Conservation (phyloP, 352 stramenopile genomes). For the Globisporangium uncinulatum region DNA sequence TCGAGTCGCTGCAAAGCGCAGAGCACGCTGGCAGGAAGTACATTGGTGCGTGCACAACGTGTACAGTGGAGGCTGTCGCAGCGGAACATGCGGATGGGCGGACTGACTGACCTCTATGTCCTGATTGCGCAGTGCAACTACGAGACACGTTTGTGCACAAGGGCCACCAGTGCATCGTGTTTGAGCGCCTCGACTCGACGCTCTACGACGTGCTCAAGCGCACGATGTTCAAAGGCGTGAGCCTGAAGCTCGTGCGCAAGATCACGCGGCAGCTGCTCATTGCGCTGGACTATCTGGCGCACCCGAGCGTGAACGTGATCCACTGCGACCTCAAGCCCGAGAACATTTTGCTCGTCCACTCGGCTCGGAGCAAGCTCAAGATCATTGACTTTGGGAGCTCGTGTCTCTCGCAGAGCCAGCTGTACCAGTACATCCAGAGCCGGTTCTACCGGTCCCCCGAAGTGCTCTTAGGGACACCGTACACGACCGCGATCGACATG, state of each 20-base stretch:
- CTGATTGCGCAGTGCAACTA: conserved; percentile 74
- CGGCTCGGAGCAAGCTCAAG: conserved; percentile 95
- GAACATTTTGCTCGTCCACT: conserved; percentile 96
- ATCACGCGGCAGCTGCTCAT: conserved; percentile 95
- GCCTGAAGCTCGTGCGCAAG: conserved; percentile 93
- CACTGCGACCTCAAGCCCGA: conserved; percentile 99
- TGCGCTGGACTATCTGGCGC: conserved; percentile 83
- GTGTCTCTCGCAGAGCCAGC: conserved; percentile 92
- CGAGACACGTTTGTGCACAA: conserved; percentile 94
- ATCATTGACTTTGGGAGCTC: conserved; percentile 99
- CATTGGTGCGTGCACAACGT: conserved; percentile 69
- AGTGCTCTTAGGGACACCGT: conserved; percentile 78
- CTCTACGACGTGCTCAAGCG: conserved; percentile 96
- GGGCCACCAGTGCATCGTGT: conserved; percentile 98
- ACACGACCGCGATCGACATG: conserved; percentile 85
- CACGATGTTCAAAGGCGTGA: conserved; percentile 89
- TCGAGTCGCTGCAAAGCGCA: conserved; percentile 87
- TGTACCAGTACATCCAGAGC: conserved; percentile 98
- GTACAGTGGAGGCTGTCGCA: background rate
- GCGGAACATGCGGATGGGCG: conserved; percentile 6
- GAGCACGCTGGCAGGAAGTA: conserved; percentile 84
- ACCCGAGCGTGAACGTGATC: conserved; percentile 94
- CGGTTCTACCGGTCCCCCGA: conserved; percentile 95
- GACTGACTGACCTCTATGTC: conserved; percentile 2
- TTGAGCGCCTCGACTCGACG: conserved; percentile 95